Base-by-base conservation (phyloP, 179 eudicot species). In the Beta macrorhiza region DNA sequence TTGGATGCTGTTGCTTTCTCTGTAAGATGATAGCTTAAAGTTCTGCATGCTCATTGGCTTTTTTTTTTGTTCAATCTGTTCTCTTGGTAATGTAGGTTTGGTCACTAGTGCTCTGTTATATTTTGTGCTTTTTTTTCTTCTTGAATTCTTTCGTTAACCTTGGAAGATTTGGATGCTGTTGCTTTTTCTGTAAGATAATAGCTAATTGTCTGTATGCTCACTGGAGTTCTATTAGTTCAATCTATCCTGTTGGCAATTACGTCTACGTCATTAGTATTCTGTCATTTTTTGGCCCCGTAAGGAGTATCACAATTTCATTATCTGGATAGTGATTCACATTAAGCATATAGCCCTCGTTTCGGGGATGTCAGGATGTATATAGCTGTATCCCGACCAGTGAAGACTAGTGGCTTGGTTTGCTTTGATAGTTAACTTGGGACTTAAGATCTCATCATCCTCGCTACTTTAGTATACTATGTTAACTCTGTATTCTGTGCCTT, bases 401-500 rank as follows among this genome's bases (percentile, higher is more conserved):
- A 10, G 47, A 74, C 10, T 69, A 45, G 13, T 17, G 42, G 52
- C 49, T 72, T 47, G 3, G 14, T 72, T 51, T n/a, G 19, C 42
- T 47, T 51, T 49, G 58, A 17, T n/a, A 45, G 32, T 51, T 16
- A 19, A 19, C 44, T 52, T 52, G 55, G 63, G 55, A 49, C 51
- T 29, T 57, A 55, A 37, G 49, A 5, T 20, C 67, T n/a, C 58
- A 12, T 51, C 19, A 47, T 63, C 5, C 16, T 11, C 22, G 78
- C 44, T 51, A 20, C 44, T 52, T 45, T 19, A 13, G 49, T 67
- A 49, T 78, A 9, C 53, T 49, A 49, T 49, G n/a, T 16, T 22
- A 57, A 65, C 47, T 70, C 11, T 81, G 37, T 37, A 32, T 57
- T 55, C 1, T 77, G 13, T 82, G 61, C 55, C 47, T 87, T 57